A percentile compares a stretch with the other conserved stretches of the same genome.
phyloP scores from a whole-genome alignment of 768 basidiomycete genomes.

The Boletus coccyginus region DNA sequence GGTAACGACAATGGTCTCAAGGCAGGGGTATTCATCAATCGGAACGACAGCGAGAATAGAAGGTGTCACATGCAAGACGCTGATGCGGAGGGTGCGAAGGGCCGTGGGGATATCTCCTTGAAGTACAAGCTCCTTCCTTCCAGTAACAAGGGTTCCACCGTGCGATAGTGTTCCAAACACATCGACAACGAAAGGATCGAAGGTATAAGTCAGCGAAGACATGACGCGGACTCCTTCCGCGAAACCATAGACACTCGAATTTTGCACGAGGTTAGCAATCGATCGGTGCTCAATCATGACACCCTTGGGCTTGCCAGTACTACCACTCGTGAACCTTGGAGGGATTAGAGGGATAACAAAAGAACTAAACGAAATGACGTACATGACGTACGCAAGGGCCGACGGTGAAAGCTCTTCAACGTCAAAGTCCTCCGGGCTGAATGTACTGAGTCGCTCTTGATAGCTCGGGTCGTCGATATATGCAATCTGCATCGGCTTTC shows the following conservation, averaged over 20 bases:
- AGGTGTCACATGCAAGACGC: conserved; percentile 29
- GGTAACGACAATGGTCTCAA: conserved; percentile 28
- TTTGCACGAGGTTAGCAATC: conserved; percentile 21
- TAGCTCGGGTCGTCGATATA: conserved; percentile 30
- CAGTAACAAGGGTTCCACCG: conserved; percentile 20
- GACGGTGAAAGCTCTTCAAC: conserved; percentile 21
- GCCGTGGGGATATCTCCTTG: conserved; percentile 29
- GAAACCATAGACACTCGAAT: conserved; percentile 24
- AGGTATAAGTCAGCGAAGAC: conserved; percentile 30
- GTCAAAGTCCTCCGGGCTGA: conserved; percentile 17
- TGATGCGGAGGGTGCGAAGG: conserved; percentile 25
- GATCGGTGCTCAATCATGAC: conserved; percentile 24
- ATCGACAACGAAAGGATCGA: conserved; percentile 23
- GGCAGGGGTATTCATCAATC: conserved; percentile 23
- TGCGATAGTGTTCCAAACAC: conserved; percentile 18
- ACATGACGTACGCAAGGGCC: conserved; percentile 29
- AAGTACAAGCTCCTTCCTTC: conserved; percentile 29
- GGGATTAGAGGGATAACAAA: background rate
- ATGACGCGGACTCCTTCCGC: conserved; percentile 22
- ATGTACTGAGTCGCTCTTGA: conserved; percentile 18
- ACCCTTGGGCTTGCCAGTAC: conserved; percentile 22
- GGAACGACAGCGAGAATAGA: conserved; percentile 31
- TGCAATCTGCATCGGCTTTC: conserved; percentile 14
- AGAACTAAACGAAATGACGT: background rate
- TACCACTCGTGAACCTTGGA: conserved; percentile 23